Conservation (phyloP, 495 filamentous ascomycete genomes). For the Hypoxylon fuscum region DNA sequence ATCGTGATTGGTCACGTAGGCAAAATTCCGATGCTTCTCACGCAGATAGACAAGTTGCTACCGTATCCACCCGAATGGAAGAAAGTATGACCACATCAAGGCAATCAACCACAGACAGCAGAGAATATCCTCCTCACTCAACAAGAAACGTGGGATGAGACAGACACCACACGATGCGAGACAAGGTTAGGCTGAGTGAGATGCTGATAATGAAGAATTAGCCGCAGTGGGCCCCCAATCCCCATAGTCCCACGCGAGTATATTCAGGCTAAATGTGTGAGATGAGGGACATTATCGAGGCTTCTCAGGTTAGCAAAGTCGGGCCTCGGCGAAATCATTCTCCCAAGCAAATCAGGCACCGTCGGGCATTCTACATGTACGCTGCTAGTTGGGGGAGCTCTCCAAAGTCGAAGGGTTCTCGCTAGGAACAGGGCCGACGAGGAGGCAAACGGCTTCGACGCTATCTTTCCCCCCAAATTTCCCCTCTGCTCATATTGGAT, state of each 20-base stretch:
- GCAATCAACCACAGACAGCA: no score
- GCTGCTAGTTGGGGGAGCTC: constrained; percentile 20
- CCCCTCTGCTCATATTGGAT: constrained; percentile 32
- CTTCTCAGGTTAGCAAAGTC: constrained; percentile 13
- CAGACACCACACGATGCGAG: constrained; percentile 17
- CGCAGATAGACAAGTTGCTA: no score
- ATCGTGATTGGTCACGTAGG: no score
- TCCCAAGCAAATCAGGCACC: constrained; percentile 32
- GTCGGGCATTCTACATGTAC: background rate
- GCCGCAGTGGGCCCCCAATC: constrained; percentile 33
- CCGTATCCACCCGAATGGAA: no score
- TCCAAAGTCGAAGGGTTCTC: no score
- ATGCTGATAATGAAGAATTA: constrained; percentile 27
- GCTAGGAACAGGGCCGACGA: no score
- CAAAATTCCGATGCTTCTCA: no score
- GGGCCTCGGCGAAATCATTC: constrained; percentile 41
- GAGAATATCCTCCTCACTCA: no score
- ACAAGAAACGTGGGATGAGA: constrained; percentile 23
- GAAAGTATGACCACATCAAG: no score
- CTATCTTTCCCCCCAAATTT: constrained; percentile 3
- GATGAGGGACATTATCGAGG: constrained; percentile 10
- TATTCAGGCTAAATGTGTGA: constrained; percentile 40
- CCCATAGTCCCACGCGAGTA: constrained; percentile 19
- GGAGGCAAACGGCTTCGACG: constrained; percentile 17
- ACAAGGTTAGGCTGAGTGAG: constrained; percentile 4